Evolutionary conservation across 2,329 filamentous ascomycete species (phyloP), one percentile per base, ranked within the genome.

Genomic region (Trichoderma asperellum): DNA sequence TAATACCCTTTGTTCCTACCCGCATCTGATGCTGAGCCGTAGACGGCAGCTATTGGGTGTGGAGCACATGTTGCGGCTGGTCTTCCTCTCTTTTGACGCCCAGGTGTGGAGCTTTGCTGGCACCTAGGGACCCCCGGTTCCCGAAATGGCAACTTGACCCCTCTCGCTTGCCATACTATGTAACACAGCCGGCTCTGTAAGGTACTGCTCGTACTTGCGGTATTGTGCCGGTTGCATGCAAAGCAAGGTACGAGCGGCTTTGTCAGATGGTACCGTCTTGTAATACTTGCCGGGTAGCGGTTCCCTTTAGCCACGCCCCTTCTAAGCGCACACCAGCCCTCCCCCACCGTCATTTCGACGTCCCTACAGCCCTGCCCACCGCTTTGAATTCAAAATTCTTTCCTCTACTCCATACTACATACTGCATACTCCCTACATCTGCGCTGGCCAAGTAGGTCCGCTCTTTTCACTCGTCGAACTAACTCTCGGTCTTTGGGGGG

Each of bases 91-190:
- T 65, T 57, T 66, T n/a, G 32, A 24, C 52, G 52, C 53, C 63
- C 29, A 43, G 40, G 62, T 37, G 29, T 14, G 40, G 53, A 40
- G 40, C 59, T 14, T 40, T 57, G 61, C 60, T 47, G 49, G 21
- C 43, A 21, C 21, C 24, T 56, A 61, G 55, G 68, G 68, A 52
- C 60, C 61, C 68, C 63, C 47, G 47, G 62, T 57, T 52, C 56
- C 40, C 68, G 62, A 57, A 69, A 69, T 68, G 63, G 52, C 14
- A 66, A 57, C 40, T 35, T 58, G 37, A 18, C 37, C 63, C 63
- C 63, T 65, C 62, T 27, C 62, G 53, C 49, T 47, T 49, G 52
- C 63, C 11, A 24, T 16, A 43, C 16, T 32, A 24, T 14, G 12
- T 37, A 40, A 14, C 37, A 40, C 18, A 10, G 24, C 52, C 52